A percentile compares a stretch with the other conserved stretches of the same genome.
Conservation (phyloP, 73 alveolate species). For the Paramecium tetraurelia region DNA sequence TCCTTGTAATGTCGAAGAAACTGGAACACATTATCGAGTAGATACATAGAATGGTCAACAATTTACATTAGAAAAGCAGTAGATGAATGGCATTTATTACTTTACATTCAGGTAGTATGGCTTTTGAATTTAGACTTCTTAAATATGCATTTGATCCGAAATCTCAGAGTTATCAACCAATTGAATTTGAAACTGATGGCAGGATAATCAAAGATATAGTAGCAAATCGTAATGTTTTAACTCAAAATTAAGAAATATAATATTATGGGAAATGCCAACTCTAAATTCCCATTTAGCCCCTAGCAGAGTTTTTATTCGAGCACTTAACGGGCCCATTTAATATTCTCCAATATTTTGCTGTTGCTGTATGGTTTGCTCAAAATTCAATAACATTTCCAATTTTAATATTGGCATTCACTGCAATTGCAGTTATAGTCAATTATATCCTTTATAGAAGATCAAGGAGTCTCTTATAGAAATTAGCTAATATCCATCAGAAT, state of each 20-base stretch:
- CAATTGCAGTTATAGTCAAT: neutral
- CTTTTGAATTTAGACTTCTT: neutral
- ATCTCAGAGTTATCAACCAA: neutral
- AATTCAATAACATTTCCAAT: neutral
- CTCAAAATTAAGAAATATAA: neutral
- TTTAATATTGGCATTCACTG: neutral
- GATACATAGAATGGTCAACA: neutral
- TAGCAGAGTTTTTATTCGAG: neutral
- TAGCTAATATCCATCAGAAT: neutral
- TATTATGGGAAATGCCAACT: constrained; percentile 6
- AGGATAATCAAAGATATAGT: neutral
- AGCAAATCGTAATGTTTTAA: neutral
- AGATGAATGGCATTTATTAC: neutral
- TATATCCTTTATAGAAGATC: constrained; percentile 4
- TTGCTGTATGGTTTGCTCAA: constrained; percentile 32
- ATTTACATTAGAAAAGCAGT: neutral
- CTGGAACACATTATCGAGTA: constrained; percentile 14
- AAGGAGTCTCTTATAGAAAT: neutral
- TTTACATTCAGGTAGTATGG: neutral
- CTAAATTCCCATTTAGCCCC: neutral
- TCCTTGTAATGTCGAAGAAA: neutral
- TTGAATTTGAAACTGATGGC: constrained; percentile 10
- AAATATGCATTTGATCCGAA: neutral
- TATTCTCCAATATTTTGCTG: neutral
- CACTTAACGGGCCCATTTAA: constrained; percentile 3